These are phyloP conservation scores for Erysimum cheiranthoides DNA, from an alignment of 345 rosid genomes.

Conservation along the genomic window DNA sequence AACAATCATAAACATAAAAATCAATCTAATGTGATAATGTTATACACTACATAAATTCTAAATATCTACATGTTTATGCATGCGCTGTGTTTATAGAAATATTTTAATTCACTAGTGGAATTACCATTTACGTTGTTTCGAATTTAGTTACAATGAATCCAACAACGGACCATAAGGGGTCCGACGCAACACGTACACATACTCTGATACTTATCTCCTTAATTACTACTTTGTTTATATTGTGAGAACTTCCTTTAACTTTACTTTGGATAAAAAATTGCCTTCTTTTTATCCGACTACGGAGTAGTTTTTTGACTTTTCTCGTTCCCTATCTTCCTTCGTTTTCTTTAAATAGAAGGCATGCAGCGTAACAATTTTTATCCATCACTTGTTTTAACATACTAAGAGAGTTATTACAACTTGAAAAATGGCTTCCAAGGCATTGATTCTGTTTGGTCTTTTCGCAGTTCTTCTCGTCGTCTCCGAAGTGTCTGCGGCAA, in stretches of 20 bases:
- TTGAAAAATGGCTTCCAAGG: conserved; percentile 25
- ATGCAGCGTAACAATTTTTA: too few species aligned
- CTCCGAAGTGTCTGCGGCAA: conserved; percentile 7
- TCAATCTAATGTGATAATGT: too few species aligned
- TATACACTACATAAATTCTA: not conserved
- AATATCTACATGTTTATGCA: not conserved
- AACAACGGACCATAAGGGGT: not conserved
- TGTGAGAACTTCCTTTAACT: not conserved
- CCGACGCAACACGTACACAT: conserved; percentile 11
- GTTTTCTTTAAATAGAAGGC: too few species aligned
- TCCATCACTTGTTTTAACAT: too few species aligned
- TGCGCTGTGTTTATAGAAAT: not conserved
- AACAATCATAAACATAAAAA: not conserved
- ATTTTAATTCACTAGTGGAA: not conserved
- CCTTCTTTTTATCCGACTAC: not conserved
- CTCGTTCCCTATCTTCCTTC: conserved; percentile 3
- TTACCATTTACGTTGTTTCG: not conserved
- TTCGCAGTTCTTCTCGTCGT: conserved; percentile 19
- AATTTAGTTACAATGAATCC: not conserved
- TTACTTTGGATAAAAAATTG: not conserved
- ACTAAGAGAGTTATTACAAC: too few species aligned
- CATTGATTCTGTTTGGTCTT: conserved; percentile 26
- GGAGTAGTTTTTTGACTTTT: conserved; percentile 8
- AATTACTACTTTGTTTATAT: not conserved
- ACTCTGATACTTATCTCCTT: conserved; percentile 27